Evolutionary conservation across 2,329 filamentous ascomycete species (phyloP).

Genomic region (Microdochium paspali): DNA sequence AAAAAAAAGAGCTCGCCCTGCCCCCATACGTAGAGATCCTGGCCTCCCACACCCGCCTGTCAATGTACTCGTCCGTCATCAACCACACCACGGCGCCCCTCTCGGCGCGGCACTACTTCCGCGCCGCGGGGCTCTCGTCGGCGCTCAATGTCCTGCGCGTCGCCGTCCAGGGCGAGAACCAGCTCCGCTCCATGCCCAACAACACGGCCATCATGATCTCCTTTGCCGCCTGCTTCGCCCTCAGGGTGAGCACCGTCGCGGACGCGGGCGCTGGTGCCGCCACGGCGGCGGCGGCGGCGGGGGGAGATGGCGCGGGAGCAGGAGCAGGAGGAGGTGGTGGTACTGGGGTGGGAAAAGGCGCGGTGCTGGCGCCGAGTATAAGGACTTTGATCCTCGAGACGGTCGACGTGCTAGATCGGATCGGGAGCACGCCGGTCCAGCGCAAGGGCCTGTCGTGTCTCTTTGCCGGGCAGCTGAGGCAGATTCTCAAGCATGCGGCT

Average conservation of each 20-base stretch:
- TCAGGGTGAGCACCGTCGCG: slow-evolving; percentile 53
- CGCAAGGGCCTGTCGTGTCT: slow-evolving; percentile 56
- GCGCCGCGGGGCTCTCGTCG: slow-evolving; percentile 60
- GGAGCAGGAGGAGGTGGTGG: not conserved
- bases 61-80: slow-evolving; percentile 66
- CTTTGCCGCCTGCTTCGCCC: slow-evolving; percentile 60
- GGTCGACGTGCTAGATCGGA: slow-evolving; percentile 58
- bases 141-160: slow-evolving; percentile 67
- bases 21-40: slow-evolving; percentile 70
- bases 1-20: slow-evolving; percentile 40
- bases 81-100: slow-evolving; percentile 64
- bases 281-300: too few species aligned
- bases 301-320: too few species aligned
- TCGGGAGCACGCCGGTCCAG: slow-evolving; percentile 56
- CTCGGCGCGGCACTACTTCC: slow-evolving; percentile 64
- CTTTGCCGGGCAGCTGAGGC: slow-evolving; percentile 45
- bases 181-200: slow-evolving; percentile 68
- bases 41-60: slow-evolving; percentile 62
- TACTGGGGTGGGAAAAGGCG: slow-evolving; percentile 24
- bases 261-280: too few species aligned
- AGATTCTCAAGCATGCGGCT: slow-evolving; percentile 28
- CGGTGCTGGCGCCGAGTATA: slow-evolving; percentile 49
- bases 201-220: slow-evolving; percentile 74
- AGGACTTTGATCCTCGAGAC: slow-evolving; percentile 58
- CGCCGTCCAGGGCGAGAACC: slow-evolving; percentile 61